A percentile compares a stretch with the other conserved stretches of the same genome.
Evolutionary conservation across 202 grass and related monocot species (phyloP).

Genomic region (Brachypodium distachyon): DNA sequence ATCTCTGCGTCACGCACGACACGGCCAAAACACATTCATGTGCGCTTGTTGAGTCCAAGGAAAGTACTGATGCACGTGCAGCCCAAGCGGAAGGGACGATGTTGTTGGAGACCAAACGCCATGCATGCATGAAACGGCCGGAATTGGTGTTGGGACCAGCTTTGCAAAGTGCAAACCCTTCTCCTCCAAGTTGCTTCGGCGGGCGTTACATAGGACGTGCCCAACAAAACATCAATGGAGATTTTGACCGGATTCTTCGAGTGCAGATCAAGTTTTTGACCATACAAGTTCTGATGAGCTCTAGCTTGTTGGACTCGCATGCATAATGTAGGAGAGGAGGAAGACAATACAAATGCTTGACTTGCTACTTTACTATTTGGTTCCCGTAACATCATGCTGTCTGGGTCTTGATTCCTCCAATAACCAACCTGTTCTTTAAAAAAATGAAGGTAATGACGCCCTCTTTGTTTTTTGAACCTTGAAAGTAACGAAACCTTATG

Average conservation of each 20-base stretch:
- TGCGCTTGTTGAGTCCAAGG: constrained; percentile 14
- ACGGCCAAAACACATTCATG: background rate
- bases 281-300: constrained; percentile 2
- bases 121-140: background rate
- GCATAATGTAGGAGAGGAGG: background rate
- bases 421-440: too few species aligned
- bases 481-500: too few species aligned
- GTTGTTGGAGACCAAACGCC: too few species aligned
- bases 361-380: too few species aligned
- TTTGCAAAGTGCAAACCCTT: background rate
- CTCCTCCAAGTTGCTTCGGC: background rate
- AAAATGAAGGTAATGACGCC: too few species aligned
- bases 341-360: background rate
- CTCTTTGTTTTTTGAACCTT: too few species aligned
- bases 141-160: background rate
- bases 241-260: background rate
- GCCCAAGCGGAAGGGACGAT: too few species aligned
- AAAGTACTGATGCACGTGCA: background rate
- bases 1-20: background rate
- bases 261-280: constrained; percentile 30
- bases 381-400: too few species aligned
- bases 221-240: background rate
- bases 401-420: too few species aligned
- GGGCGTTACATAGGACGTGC: background rate
- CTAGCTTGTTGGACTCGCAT: background rate